Evolutionary conservation across 2,329 filamentous ascomycete species (phyloP).

Genomic region (Botryotinia narcissicola): DNA sequence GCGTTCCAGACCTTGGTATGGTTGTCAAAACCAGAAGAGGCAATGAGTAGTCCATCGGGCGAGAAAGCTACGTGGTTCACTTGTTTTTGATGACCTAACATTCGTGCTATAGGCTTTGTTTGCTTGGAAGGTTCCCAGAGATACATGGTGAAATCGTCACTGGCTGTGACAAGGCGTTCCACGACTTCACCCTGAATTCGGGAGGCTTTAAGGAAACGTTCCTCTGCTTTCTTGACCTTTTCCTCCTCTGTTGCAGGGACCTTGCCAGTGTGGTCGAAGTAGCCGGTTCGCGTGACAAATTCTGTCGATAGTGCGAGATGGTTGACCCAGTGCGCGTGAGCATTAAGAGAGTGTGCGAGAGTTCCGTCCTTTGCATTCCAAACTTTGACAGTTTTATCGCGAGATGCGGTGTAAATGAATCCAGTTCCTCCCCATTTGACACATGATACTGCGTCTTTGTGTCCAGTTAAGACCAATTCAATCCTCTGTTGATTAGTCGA

Average conservation of each 20-base stretch:
- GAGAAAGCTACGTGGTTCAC: conserved; percentile 96
- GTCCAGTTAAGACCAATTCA: conserved; percentile 80
- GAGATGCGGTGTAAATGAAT: conserved; percentile 77
- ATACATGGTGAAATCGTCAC: conserved; percentile 95
- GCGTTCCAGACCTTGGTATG: conserved; percentile 91
- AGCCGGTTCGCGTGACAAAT: conserved; percentile 81
- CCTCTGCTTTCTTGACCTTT: conserved; percentile 71
- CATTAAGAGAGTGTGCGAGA: conserved; percentile 72
- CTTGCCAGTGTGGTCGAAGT: conserved; percentile 76
- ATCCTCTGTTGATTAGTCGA: conserved; percentile 73
- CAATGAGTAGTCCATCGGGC: conserved; percentile 82
- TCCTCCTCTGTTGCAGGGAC: conserved; percentile 67
- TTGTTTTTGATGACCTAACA: conserved; percentile 94
- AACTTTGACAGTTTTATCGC: conserved; percentile 89
- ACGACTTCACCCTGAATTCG: conserved; percentile 71
- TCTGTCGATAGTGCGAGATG: conserved; percentile 92
- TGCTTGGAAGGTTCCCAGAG: conserved; percentile 82
- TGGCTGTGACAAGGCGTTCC: conserved; percentile 85
- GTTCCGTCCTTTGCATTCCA: conserved; percentile 82
- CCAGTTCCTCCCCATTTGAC: conserved; percentile 94
- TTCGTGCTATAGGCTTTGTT: conserved; percentile 80
- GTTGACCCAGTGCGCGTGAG: conserved; percentile 94
- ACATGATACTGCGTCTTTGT: conserved; percentile 85
- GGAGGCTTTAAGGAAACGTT: conserved; percentile 82
- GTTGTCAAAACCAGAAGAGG: conserved; percentile 89